phyloP scores from a whole-genome alignment of 2,329 filamentous ascomycete species.

The Fusarium falciforme region DNA sequence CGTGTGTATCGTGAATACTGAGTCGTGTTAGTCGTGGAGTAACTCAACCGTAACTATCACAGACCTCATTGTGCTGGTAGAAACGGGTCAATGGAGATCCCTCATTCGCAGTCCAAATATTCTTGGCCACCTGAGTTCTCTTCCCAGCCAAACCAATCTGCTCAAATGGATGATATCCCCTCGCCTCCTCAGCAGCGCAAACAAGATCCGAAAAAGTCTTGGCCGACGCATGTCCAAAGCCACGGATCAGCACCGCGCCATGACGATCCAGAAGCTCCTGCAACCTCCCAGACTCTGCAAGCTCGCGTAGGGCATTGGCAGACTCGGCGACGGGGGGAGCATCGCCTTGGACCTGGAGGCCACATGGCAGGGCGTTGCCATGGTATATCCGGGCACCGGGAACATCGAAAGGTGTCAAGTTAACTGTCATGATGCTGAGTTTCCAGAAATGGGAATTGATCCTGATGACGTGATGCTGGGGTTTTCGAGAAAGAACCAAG shows the following conservation, averaged over 20 bases:
- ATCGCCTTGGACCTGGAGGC: neutral
- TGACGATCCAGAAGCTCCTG: constrained; percentile 12
- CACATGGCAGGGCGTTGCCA: constrained; percentile 13
- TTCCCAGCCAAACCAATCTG: constrained; percentile 28
- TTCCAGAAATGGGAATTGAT: neutral
- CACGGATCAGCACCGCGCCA: constrained; percentile 19
- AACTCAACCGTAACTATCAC: neutral
- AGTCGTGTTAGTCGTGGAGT: neutral
- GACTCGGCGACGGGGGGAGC: constrained; percentile 6
- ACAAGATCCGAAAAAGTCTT: constrained; percentile 22
- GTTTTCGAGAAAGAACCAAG: neutral
- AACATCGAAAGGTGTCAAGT: constrained; percentile 13
- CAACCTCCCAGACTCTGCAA: constrained; percentile 13
- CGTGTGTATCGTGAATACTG: constrained; percentile 27
- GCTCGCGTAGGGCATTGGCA: neutral
- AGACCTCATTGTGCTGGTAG: constrained; percentile 29
- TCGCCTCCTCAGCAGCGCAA: constrained; percentile 12
- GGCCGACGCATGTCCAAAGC: constrained; percentile 17
- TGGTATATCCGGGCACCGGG: constrained; percentile 19
- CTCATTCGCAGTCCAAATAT: constrained; percentile 28
- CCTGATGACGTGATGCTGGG: neutral
- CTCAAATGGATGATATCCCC: constrained; percentile 14
- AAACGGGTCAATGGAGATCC: constrained; percentile 18
- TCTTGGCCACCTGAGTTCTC: constrained; percentile 8
- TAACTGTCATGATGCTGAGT: neutral